phyloP scores from a whole-genome alignment of 805 yeast genomes.

The Ogataea nitratoaversa region DNA sequence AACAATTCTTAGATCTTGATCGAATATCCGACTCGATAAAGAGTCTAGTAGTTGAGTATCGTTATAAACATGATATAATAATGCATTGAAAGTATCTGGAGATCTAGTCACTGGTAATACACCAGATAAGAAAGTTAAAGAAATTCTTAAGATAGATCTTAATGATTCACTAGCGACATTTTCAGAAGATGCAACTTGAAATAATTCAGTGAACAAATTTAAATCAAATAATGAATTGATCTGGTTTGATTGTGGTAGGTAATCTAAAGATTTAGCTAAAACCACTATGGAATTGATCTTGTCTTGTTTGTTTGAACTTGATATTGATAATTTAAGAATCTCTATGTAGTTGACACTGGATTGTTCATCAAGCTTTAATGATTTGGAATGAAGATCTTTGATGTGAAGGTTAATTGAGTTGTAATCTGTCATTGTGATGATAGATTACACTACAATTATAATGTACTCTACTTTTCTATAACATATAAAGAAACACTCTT shows the following conservation, averaged over 20 bases:
- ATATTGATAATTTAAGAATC: constrained; percentile 35
- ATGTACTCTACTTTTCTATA: too few relatives aligned
- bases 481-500: too few relatives aligned
- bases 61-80: constrained; percentile 27
- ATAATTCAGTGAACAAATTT: constrained; percentile 19
- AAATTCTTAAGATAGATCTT: constrained; percentile 24
- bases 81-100: constrained; percentile 20
- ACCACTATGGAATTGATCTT: constrained; percentile 50
- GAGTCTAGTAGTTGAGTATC: constrained; percentile 39
- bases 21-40: constrained; percentile 38
- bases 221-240: constrained; percentile 21
- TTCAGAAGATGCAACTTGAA: constrained; percentile 18
- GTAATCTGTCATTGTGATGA: constrained; percentile 13
- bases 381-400: constrained; percentile 20
- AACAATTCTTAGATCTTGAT: constrained; percentile 41
- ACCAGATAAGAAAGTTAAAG: constrained; percentile 40
- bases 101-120: constrained; percentile 36
- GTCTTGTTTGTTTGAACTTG: constrained; percentile 46
- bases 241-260: constrained; percentile 34
- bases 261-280: constrained; percentile 47
- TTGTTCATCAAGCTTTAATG: constrained; percentile 17
- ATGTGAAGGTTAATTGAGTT: constrained; percentile 23
- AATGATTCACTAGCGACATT: constrained; percentile 21
- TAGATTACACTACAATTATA: too few relatives aligned
- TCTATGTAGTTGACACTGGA: constrained; percentile 18